Evolutionary conservation across 176 grass and related monocot genomes (phyloP).

Genomic region (Puccinellia tenuiflora): DNA sequence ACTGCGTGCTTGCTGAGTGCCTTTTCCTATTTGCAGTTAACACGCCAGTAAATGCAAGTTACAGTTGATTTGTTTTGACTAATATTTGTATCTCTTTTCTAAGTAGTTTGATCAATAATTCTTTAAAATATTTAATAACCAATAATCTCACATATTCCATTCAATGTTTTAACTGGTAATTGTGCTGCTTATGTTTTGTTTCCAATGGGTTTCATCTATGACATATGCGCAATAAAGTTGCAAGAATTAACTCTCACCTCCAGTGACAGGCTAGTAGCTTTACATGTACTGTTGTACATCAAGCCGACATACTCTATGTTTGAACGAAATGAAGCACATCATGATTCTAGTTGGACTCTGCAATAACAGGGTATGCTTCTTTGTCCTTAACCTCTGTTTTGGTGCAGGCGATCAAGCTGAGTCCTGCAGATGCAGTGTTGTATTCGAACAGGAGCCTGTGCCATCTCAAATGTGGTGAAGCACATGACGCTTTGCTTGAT

Average conservation of each 20-base stretch:
- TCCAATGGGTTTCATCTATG: not conserved
- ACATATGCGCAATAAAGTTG: not conserved
- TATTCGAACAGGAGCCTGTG: slow-evolving; percentile 15
- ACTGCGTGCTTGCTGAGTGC: not conserved
- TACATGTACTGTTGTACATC: not conserved
- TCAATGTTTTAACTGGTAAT: not conserved
- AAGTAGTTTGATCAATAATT: not conserved
- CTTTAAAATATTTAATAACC: not conserved
- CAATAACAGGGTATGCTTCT: not conserved
- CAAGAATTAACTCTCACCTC: not conserved
- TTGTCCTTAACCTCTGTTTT: not conserved
- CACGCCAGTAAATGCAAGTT: not conserved
- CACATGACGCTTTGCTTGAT: not conserved
- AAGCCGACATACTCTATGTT: not conserved
- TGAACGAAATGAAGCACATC: not conserved
- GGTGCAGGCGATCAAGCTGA: slow-evolving; percentile 11
- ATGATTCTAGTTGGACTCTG: not conserved
- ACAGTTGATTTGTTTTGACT: not conserved
- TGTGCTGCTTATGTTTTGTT: not conserved
- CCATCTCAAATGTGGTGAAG: not conserved
- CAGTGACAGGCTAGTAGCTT: not conserved
- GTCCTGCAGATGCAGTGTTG: not conserved
- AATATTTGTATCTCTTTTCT: not conserved
- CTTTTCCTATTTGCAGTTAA: not conserved
- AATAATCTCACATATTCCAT: not conserved